Base-by-base conservation (phyloP, 164 flowering plant species). In the Stephania japonica region DNA sequence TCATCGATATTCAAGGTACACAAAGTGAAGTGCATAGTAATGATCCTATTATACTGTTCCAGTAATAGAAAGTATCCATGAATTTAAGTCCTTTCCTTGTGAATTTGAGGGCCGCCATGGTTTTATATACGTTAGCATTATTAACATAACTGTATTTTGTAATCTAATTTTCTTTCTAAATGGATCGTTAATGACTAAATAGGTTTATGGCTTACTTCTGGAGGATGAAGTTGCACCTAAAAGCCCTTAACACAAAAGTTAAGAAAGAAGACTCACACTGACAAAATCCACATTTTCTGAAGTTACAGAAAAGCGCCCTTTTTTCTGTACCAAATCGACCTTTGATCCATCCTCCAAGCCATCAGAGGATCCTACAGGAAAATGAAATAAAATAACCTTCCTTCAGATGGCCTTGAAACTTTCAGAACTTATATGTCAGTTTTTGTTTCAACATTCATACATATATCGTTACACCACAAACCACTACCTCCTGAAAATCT, bases 261-360 rank as follows among this genome's bases (percentile, higher is more conserved):
- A 32, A 32, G 38, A 32, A 69, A 42, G 25, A 26, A 75, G 41
- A 19, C 25, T 27, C 84, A 92, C 99, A 93, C 90, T 92, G 75
- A 81, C 93, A 80, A 87, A 90, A 82, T 92, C 99, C 49, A 92
- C 82, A 80, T 82, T 90, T 83, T 90, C 98, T 27, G 98, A 94
- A 66, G 98, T 94, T 26, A 94, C 95, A 64, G 99, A 94, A 78
- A 94, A 94, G 25, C 99, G 83, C 43, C 99, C 99, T 85, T 85
- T 92, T 73, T 92, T 88, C 84, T 94, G 99, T 69, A 94, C 94
- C 69, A 92, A 78, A 83, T 86, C 92, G 67, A 88, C 75, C 80
- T 91, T 94, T 70, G 96, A 80, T 75, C 91, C 91, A 68, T 94
- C 98, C 62, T 94, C 99, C 78, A 89, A 73, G 25, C 91, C 85